Conservation (phyloP, 208 protist species). For the Phytomonas sp. region DNA sequence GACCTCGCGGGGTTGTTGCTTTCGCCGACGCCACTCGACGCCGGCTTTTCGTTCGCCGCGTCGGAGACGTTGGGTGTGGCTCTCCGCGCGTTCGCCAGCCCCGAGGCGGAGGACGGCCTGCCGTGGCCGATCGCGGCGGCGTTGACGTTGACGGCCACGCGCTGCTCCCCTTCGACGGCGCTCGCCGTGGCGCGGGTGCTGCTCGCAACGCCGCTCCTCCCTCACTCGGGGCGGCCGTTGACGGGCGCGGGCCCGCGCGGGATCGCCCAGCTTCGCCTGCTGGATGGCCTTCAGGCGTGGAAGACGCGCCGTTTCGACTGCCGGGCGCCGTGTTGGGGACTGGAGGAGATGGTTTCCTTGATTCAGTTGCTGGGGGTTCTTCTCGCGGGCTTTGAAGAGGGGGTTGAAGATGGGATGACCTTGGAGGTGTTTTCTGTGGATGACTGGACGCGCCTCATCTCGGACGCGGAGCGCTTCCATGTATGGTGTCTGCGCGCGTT, state of each 20-base stretch:
- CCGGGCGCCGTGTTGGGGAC: slow-evolving; percentile 12
- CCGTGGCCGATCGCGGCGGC: slow-evolving; percentile 14
- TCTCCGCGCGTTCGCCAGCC: too few relatives aligned
- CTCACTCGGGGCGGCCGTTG: background rate
- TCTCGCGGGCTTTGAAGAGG: background rate
- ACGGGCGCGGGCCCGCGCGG: background rate
- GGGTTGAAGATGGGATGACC: slow-evolving; percentile 4
- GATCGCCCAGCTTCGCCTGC: background rate
- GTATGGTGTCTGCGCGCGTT: slow-evolving; percentile 20
- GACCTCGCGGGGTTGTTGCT: too few relatives aligned
- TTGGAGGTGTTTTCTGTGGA: too few relatives aligned
- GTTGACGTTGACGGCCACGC: slow-evolving; percentile 25
- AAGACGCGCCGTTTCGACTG: background rate
- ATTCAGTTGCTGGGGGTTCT: slow-evolving; percentile 19
- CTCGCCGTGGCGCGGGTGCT: slow-evolving; percentile 24
- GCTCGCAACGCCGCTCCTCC: slow-evolving; percentile 15
- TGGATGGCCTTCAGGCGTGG: slow-evolving; percentile 5
- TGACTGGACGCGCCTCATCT: too few relatives aligned
- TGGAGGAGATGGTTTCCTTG: slow-evolving; percentile 31
- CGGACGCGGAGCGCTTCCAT: too few relatives aligned
- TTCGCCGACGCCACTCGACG: too few relatives aligned
- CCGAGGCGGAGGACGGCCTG: slow-evolving; percentile 8
- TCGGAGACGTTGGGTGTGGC: slow-evolving; percentile 15
- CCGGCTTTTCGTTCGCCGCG: slow-evolving; percentile 6
- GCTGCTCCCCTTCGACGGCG: slow-evolving; percentile 21